Evolutionary conservation across 768 basidiomycete species (phyloP).

Genomic region (Pulveroboletus ravenelii): DNA sequence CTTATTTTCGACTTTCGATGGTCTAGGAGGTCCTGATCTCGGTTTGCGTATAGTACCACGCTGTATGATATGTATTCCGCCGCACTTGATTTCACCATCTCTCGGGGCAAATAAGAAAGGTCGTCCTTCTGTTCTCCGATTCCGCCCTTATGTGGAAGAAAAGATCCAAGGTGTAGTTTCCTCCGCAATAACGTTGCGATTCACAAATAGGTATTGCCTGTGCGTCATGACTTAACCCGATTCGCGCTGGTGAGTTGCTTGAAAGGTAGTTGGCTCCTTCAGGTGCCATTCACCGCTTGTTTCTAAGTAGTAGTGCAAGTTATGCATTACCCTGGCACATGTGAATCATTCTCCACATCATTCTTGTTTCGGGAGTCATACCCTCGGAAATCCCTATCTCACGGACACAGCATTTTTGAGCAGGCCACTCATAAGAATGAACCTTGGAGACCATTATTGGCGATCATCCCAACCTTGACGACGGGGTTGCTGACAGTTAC

Average conservation of each 20-base stretch:
- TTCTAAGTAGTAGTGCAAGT: no score
- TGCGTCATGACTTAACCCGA: no score
- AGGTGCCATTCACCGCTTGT: no score
- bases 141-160: background rate
- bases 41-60: conserved; percentile 8
- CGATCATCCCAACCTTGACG: background rate
- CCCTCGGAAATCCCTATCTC: background rate
- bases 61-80: conserved; percentile 18
- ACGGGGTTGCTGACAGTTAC: no score
- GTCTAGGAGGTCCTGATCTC: conserved; percentile 33
- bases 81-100: background rate
- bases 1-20: conserved; percentile 74
- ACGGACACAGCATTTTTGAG: background rate
- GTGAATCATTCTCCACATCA: background rate
- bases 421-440: background rate
- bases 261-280: background rate
- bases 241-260: background rate
- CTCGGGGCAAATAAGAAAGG: background rate
- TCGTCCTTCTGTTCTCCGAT: no score
- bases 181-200: background rate
- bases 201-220: background rate
- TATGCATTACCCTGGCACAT: no score
- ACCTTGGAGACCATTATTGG: background rate
- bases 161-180: background rate
- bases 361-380: background rate